Evolutionary conservation across 2,329 filamentous ascomycete genomes (phyloP).

Genomic region (Epichloe hybrida): DNA sequence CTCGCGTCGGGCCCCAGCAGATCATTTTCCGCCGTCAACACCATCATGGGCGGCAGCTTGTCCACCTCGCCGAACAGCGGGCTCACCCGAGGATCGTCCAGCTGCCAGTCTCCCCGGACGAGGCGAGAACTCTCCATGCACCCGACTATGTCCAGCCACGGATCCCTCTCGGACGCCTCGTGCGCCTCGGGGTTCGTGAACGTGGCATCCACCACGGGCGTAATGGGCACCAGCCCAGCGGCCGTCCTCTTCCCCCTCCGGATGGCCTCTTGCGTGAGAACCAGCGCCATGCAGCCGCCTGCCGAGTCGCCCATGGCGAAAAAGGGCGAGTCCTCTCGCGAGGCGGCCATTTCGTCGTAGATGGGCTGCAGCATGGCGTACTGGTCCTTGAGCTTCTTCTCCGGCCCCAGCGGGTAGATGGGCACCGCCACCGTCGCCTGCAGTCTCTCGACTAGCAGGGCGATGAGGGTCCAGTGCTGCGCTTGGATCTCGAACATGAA

Average conservation of each 20-base stretch:
- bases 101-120: slow-evolving; percentile 15
- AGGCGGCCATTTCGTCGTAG: slow-evolving; percentile 17
- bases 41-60: slow-evolving; percentile 17
- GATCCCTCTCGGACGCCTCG: slow-evolving; percentile 12
- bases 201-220: slow-evolving; percentile 18
- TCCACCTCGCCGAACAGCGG: slow-evolving; percentile 16
- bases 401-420: slow-evolving; percentile 20
- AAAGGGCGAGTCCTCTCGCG: slow-evolving; percentile 15
- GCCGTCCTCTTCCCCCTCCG: slow-evolving; percentile 13
- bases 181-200: slow-evolving; percentile 16
- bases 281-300: slow-evolving; percentile 18
- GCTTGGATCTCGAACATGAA: slow-evolving; percentile 17
- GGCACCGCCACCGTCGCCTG: slow-evolving; percentile 19
- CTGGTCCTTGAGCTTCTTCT: slow-evolving; percentile 17
- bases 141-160: slow-evolving; percentile 16
- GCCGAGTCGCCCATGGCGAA: slow-evolving; percentile 19
- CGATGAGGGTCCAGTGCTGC: slow-evolving; percentile 17
- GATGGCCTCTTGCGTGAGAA: slow-evolving; percentile 17
- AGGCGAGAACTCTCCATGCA: slow-evolving; percentile 13
- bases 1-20: slow-evolving; percentile 16
- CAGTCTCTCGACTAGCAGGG: slow-evolving; percentile 15
- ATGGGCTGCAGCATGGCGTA: slow-evolving; percentile 19
- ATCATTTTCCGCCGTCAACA: slow-evolving; percentile 17
- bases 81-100: slow-evolving; percentile 15
- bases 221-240: slow-evolving; percentile 15